Evolutionary conservation across 768 basidiomycete species (phyloP).

Genomic region (Pisolithus marmoratus): DNA sequence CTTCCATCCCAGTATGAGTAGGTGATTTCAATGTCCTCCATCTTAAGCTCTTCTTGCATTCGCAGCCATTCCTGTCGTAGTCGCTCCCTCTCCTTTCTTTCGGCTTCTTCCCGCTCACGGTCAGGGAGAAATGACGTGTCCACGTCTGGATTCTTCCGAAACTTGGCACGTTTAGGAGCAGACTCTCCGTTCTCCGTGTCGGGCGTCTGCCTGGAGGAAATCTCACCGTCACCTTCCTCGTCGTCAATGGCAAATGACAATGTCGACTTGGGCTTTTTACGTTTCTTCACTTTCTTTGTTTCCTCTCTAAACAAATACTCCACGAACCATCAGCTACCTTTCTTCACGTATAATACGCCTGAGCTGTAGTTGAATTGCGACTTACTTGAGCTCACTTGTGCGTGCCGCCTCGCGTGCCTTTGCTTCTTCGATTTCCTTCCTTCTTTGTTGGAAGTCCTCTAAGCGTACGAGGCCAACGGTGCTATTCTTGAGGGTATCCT

Average conservation of each 20-base stretch:
- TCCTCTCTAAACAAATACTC: conserved; percentile 86
- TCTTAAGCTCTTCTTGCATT: conserved; percentile 62
- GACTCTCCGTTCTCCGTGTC: conserved; percentile 39
- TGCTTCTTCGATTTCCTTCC: conserved; percentile 87
- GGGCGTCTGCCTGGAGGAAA: conserved; percentile 34
- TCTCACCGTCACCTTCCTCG: conserved; percentile 48
- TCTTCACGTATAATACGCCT: conserved; percentile 9
- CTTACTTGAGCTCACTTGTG: conserved; percentile 85
- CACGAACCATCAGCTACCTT: conserved; percentile 66
- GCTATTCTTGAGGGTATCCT: conserved; percentile 84
- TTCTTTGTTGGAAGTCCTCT: conserved; percentile 86
- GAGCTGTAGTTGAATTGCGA: conserved; percentile 23
- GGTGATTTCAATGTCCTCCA: conserved; percentile 79
- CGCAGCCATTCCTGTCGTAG: conserved; percentile 85
- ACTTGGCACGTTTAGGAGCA: conserved; percentile 64
- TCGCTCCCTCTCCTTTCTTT: conserved; percentile 82
- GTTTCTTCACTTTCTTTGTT: conserved; percentile 83
- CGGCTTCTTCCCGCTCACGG: conserved; percentile 92
- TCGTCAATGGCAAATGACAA: conserved; percentile 91
- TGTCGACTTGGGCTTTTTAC: conserved; percentile 87
- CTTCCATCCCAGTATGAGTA: conserved; percentile 99
- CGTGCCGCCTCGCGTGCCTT: conserved; percentile 85
- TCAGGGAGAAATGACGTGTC: conserved; percentile 99
- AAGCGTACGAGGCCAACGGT: conserved; percentile 90
- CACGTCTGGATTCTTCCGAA: conserved; percentile 92